Evolutionary conservation across 768 basidiomycete species (phyloP), one percentile per base, ranked within the genome.

Genomic region (Inosperma sp.): DNA sequence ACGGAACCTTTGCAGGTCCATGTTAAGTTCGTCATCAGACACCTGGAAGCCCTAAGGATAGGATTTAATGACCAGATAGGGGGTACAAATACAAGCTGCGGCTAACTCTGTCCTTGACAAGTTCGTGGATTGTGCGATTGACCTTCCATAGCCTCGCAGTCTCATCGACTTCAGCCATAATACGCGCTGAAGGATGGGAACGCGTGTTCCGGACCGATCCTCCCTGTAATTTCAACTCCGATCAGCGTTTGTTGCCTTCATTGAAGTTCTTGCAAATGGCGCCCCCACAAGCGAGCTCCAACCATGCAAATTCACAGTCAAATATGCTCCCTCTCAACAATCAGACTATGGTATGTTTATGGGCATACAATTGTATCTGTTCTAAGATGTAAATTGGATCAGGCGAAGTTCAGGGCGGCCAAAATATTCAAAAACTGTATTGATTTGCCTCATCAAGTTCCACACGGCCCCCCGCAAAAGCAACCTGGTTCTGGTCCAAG

Each of bases 81-180:
- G 39, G 50, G 52, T 16, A 40, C 27, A 51, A 58, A 34, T 23
- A 39, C 31, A 21, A 50, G 53, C 54, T 33, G 54, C 39, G 36
- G 64, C 78, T 71, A 55, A 97, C 96, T 75, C 96, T 82, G 68
- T 99, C 95, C 66, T 84, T 82, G 56, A 94, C 91, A 46, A 99
- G 83, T 70, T 99, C 95, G 65, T 97, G 94, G 35, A 97, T 87
- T 42, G 96, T 98, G 61, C 91, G 74, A 69, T 93, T 93, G 56
- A 98, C 93, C 63, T 94, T 88, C 92, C 93, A 98, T 63, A 98
- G 77, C 63, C 84, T 84, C 52, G 93, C 87, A 54, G 84, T 80
- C 67, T 91, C 88, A 71, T 90, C 87, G 60, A 71, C 70, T 59
- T 88, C 86, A 56, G 76, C 72, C 84, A 88, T 86, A 60, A 68